Base-by-base conservation (phyloP, 2,329 filamentous ascomycete genomes). In the Penicillium sp. region DNA sequence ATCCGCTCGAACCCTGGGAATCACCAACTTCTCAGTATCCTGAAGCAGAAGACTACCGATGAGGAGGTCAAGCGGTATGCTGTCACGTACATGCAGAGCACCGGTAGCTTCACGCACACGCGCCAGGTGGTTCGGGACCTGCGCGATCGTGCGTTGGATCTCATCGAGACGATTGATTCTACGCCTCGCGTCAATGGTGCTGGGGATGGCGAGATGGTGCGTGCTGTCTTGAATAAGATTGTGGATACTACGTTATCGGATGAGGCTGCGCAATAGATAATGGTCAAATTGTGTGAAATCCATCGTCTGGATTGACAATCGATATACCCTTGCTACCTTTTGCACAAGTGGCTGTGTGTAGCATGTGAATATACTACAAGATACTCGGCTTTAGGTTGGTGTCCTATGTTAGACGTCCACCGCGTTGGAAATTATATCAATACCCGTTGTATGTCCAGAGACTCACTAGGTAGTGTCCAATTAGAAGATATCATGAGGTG, bases 31-130 rank as follows among this genome's bases (percentile, higher is more conserved):
- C 77, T 95, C 62, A 95, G 92, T 59, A 95, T 96, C 39, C 72
- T 96, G 28, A 86, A 86, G 65, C 89, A 95, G 65, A 90, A 88
- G 67, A 88, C 89, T 1, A 76, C 74, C 13, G 84, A 95, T 54
- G 80, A 85, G 31, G 84, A 90, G 56, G 85, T 96, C 36, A 96
- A 96, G 72, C 72, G 79, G 44, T 96, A 95, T 61, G 92, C 92
- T 2, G 82, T 96, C 13, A 73, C 74, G 30, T 94, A 95, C 61
- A 94, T 98, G 87, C 82, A 95, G 63, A 73, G 75, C 47, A 93
- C 84, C 1, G 88, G 88, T 25, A 94, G 84, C 59, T 95, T 98
- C 60, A 80, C 82, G 36, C 95, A 96, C 61, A 90, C 85, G 11
- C 73, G 79, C 42, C 71, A 76, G 34, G 84, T 87, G 1, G 63